Conservation (phyloP, 2,329 filamentous ascomycete species). For the Fusarium napiforme region DNA sequence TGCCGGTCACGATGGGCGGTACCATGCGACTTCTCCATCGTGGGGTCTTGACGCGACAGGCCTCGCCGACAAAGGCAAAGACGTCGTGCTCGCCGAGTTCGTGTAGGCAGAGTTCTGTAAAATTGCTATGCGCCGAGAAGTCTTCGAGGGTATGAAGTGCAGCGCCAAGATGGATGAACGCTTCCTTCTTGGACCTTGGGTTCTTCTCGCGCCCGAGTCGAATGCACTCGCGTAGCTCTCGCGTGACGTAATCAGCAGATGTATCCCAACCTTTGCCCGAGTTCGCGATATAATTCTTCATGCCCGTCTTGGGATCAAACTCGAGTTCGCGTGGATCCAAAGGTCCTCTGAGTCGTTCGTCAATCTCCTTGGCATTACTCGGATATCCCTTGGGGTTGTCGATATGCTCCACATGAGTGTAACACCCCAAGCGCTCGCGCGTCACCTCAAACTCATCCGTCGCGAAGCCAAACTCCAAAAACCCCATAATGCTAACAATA, state of each 20-base stretch:
- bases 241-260: conserved; percentile 81
- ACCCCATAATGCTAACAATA: conserved; percentile 46
- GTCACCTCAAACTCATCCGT: conserved; percentile 85
- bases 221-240: conserved; percentile 74
- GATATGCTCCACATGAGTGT: conserved; percentile 76
- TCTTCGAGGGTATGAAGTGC: conserved; percentile 79
- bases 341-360: conserved; percentile 55
- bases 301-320: conserved; percentile 77
- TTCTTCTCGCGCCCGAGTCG: conserved; percentile 68
- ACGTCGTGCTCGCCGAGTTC: conserved; percentile 75
- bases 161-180: conserved; percentile 67
- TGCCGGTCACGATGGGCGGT: conserved; percentile 74
- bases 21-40: conserved; percentile 61
- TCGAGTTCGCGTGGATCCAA: conserved; percentile 68
- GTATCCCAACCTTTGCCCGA: conserved; percentile 80
- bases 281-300: conserved; percentile 98
- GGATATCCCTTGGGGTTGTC: conserved; percentile 84
- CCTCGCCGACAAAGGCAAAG: conserved; percentile 61
- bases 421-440: conserved; percentile 78
- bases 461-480: conserved; percentile 67
- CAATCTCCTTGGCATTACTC: conserved; percentile 77
- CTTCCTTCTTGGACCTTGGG: conserved; percentile 33
- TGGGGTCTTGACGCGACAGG: conserved; percentile 62
- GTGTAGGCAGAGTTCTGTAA: conserved; percentile 76
- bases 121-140: conserved; percentile 75